phyloP scores from a whole-genome alignment of 352 stramenopile species.

The Globisporangium mamillatum region DNA sequence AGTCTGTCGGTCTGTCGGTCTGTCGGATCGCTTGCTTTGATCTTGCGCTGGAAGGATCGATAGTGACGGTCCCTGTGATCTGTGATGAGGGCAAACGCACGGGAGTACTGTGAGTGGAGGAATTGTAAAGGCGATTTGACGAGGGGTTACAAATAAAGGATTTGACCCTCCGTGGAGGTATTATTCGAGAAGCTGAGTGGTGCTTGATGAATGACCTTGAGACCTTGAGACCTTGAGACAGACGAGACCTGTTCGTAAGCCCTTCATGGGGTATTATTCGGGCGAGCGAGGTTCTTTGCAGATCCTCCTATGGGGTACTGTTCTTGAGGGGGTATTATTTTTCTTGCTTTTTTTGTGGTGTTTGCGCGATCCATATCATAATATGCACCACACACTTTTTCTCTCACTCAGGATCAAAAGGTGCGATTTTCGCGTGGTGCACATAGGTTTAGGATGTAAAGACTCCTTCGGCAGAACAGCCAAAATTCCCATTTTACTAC shows the following conservation, averaged over 20 bases:
- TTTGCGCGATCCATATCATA: not conserved
- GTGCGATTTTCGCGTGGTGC: too few relatives aligned
- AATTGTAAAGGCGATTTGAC: not conserved
- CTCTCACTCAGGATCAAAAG: not conserved
- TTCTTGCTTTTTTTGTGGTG: not conserved
- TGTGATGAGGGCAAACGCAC: not conserved
- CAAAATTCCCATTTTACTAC: too few relatives aligned
- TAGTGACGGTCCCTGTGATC: not conserved
- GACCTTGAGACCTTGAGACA: not conserved
- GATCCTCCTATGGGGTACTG: not conserved
- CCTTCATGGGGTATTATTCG: not conserved
- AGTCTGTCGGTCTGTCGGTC: not conserved
- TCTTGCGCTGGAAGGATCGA: constrained; percentile 4
- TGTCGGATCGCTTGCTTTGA: not conserved
- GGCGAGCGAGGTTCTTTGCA: not conserved
- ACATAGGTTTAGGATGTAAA: not conserved
- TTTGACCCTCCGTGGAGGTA: not conserved
- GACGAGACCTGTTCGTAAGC: not conserved
- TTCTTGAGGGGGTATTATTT: not conserved
- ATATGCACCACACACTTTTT: not conserved
- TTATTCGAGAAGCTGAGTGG: not conserved
- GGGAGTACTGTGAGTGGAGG: not conserved
- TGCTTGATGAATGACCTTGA: not conserved
- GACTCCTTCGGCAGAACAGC: not conserved
- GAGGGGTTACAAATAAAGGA: not conserved